Evolutionary conservation across 2,329 filamentous ascomycete genomes (phyloP), one percentile per base, ranked within the genome.

Genomic region (Zymoseptoria tritici): DNA sequence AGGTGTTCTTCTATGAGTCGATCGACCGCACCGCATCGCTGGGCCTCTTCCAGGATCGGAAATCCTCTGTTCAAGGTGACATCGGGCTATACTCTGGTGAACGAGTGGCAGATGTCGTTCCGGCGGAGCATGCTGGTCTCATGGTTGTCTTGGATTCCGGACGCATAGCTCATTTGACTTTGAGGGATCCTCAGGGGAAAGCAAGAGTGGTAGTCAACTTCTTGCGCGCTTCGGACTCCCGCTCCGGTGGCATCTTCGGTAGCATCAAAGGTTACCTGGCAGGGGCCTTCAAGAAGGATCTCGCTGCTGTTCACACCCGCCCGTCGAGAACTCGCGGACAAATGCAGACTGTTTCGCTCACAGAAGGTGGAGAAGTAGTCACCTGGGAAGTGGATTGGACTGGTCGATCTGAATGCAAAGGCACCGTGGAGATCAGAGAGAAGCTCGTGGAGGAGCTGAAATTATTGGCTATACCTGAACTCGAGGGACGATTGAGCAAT

Each of bases 1-100:
- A 87, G 73, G 85, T 97, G 56, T 87, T 90, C 52, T 97, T 94
- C 74, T 97, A 94, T 91, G 94, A 97, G 73, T 95, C 91, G 49
- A 89, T 97, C 64, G 91, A 93, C 58, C 91, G 86, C 73, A 91
- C 91, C 9, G 89, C 91, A 49, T 91, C 90, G 0, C 81, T 95
- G 58, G 90, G 89, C 63, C 84, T 95, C 49, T 89, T 93, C 69
- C 87, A 89, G 65, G 88, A 95, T 71, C 89, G 90, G 69, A 86
- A 89, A 65, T 87, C 86, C 64, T 90, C 90, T 16, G 84, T 96
- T 16, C 90, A 95, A 69, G 85, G 89, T 52, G 78, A 79, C 2
- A 85, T 96, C 62, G 80, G 84, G 2, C 68, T 97, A 75, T 85
- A 87, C 57, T 89, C 87, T 0, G 88, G 90, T 52, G 94, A 99